phyloP scores from a whole-genome alignment of 768 basidiomycete genomes.

The Pseudohyphozyma bogoriensis region DNA sequence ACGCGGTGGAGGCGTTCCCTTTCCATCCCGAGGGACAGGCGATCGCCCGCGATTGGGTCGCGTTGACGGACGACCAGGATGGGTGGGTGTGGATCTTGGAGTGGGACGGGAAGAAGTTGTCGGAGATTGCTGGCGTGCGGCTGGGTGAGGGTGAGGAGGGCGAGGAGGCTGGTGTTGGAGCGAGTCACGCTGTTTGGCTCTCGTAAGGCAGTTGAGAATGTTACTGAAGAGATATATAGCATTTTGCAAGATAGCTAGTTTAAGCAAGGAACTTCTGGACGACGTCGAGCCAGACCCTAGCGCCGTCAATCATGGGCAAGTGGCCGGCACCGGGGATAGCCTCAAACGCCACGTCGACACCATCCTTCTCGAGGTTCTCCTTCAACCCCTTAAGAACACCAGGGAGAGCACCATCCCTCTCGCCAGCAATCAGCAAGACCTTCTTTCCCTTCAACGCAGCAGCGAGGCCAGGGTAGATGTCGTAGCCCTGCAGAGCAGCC shows the following conservation, averaged over 20 bases:
- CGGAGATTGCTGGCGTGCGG: slow-evolving; percentile 22
- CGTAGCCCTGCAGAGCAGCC: slow-evolving; percentile 36
- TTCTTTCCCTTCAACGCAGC: slow-evolving; percentile 30
- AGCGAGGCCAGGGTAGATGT: slow-evolving; percentile 31
- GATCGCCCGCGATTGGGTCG: slow-evolving; percentile 26
- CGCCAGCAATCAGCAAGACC: slow-evolving; percentile 36
- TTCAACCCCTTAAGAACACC: slow-evolving; percentile 30
- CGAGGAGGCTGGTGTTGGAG: slow-evolving; percentile 15
- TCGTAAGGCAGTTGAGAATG: neutral
- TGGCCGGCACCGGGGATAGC: slow-evolving; percentile 33
- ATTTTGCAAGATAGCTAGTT: too few relatives aligned
- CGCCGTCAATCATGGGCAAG: slow-evolving; percentile 36
- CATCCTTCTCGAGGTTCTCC: slow-evolving; percentile 29
- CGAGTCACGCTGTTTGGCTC: slow-evolving; percentile 29
- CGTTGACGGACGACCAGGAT: slow-evolving; percentile 32
- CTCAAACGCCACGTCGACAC: slow-evolving; percentile 29
- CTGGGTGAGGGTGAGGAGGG: slow-evolving; percentile 9
- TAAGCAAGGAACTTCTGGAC: slow-evolving; percentile 21
- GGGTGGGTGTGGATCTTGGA: slow-evolving; percentile 30
- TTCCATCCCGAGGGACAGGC: slow-evolving; percentile 5
- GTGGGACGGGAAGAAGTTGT: slow-evolving; percentile 27
- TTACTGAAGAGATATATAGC: too few relatives aligned
- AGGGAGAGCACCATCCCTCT: slow-evolving; percentile 37
- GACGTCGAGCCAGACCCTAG: slow-evolving; percentile 21
- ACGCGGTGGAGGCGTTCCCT: slow-evolving; percentile 32